These are phyloP conservation scores for Huntiella abstrusa DNA, from an alignment of 2,329 filamentous ascomycete genomes.

Conservation along the genomic window DNA sequence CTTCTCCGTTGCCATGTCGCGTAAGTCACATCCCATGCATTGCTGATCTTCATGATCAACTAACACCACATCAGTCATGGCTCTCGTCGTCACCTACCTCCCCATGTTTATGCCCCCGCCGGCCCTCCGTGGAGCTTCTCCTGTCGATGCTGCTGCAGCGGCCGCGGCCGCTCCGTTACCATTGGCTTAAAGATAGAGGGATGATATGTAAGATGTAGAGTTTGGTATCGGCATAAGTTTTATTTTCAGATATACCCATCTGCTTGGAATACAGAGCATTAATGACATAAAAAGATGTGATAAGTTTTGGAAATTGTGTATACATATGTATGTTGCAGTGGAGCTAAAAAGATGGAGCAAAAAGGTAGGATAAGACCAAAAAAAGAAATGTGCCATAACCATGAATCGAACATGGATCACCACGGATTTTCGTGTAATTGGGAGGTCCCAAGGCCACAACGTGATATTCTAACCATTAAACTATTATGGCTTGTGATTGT, in stretches of 20 bases:
- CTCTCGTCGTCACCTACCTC: constrained; percentile 33
- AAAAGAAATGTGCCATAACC: constrained; percentile 9
- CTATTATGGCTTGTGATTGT: constrained; percentile 6
- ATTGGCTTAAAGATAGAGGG: background rate
- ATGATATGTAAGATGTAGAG: background rate
- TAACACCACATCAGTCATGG: constrained; percentile 30
- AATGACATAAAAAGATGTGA: background rate
- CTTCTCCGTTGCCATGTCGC: constrained; percentile 61
- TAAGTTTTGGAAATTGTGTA: background rate
- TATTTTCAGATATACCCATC: constrained; percentile 7
- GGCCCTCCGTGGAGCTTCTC: background rate
- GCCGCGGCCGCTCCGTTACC: constrained; percentile 3
- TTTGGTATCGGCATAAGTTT: background rate
- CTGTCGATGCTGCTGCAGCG: background rate
- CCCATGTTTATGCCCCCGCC: constrained; percentile 27
- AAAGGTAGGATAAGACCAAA: background rate
- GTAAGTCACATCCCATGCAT: constrained; percentile 28
- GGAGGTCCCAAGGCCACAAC: constrained; percentile 4
- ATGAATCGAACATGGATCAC: constrained; percentile 11
- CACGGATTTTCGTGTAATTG: constrained; percentile 4
- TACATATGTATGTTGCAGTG: background rate
- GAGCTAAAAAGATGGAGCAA: background rate
- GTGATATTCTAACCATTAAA: constrained; percentile 11
- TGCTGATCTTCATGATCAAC: background rate
- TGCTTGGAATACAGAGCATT: constrained; percentile 4